phyloP scores from a whole-genome alignment of 2,329 filamentous ascomycete genomes.

The Botryotinia narcissicola region DNA sequence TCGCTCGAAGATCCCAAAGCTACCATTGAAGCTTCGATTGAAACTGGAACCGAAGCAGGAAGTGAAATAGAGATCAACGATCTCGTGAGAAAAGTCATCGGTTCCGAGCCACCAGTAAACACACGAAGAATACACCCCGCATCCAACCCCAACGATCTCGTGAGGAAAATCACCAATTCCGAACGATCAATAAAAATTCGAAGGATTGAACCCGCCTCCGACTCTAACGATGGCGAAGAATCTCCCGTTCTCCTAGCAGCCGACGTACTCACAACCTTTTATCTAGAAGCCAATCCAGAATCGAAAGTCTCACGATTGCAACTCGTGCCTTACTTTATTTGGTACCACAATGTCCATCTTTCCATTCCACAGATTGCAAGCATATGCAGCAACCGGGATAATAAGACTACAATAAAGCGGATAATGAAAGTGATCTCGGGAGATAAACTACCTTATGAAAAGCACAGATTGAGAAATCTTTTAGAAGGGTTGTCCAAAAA shows the following conservation, averaged over 20 bases:
- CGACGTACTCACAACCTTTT: slow-evolving; percentile 28
- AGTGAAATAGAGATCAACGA: not conserved
- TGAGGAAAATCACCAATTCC: not conserved
- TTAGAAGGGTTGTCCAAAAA: slow-evolving; percentile 19
- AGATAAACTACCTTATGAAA: slow-evolving; percentile 52
- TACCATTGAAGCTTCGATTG: not conserved
- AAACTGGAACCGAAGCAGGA: not conserved
- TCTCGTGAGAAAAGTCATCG: not conserved
- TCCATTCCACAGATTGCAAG: slow-evolving; percentile 49
- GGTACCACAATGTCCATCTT: slow-evolving; percentile 54
- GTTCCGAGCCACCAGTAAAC: not conserved
- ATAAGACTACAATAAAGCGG: slow-evolving; percentile 56
- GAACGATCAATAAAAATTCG: not conserved
- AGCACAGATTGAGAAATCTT: slow-evolving; percentile 48
- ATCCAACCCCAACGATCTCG: not conserved
- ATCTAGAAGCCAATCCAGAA: slow-evolving; percentile 22
- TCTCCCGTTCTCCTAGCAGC: slow-evolving; percentile 30
- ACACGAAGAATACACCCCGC: not conserved
- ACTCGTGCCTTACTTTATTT: slow-evolving; percentile 62
- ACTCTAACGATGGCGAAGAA: not conserved
- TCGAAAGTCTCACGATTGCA: slow-evolving; percentile 33
- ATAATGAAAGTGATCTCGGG: slow-evolving; percentile 54
- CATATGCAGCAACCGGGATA: slow-evolving; percentile 52
- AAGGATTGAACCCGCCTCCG: not conserved
- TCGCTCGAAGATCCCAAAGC: slow-evolving; percentile 4